Conservation (phyloP, 345 rosid genomes). For the Nasturtium officinale region DNA sequence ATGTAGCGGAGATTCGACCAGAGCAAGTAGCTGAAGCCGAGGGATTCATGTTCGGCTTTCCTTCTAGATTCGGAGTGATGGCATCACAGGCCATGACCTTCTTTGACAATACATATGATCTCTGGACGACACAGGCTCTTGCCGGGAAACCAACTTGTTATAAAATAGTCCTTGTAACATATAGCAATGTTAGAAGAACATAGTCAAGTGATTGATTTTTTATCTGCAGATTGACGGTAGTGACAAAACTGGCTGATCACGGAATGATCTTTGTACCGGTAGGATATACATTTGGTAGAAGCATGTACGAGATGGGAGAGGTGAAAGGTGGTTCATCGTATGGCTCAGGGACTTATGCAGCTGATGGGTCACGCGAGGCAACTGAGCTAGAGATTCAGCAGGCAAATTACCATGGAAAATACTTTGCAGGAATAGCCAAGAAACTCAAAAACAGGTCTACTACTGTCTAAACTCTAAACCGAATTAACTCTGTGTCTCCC, state of each 20-base stretch:
- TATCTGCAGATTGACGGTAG: conserved; percentile 67
- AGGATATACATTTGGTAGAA: conserved; percentile 81
- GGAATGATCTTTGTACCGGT: conserved; percentile 91
- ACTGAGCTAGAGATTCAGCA: conserved; percentile 79
- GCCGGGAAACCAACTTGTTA: conserved; percentile 98
- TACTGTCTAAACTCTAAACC: conserved; percentile 21
- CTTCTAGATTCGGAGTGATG: conserved; percentile 95
- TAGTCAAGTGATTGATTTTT: neutral
- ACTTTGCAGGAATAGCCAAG: conserved; percentile 77
- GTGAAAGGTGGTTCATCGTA: conserved; percentile 93
- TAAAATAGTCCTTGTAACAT: conserved; percentile 29
- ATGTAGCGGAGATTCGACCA: conserved; percentile 72
- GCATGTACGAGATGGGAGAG: conserved; percentile 89
- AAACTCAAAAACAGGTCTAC: conserved; percentile 52
- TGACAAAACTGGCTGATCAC: conserved; percentile 86
- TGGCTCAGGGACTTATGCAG: conserved; percentile 94
- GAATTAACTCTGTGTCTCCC: neutral
- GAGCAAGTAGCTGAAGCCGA: conserved; percentile 87
- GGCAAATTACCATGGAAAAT: conserved; percentile 85
- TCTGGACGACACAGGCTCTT: conserved; percentile 78
- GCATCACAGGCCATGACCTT: conserved; percentile 88
- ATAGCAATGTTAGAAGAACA: neutral
- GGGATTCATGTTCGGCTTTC: conserved; percentile 90
- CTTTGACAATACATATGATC: conserved; percentile 74
- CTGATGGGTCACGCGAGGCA: conserved; percentile 78